These are phyloP conservation scores for Arachnomyces sp. DNA, from an alignment of 2,329 filamentous ascomycete genomes.

Conservation along the genomic window DNA sequence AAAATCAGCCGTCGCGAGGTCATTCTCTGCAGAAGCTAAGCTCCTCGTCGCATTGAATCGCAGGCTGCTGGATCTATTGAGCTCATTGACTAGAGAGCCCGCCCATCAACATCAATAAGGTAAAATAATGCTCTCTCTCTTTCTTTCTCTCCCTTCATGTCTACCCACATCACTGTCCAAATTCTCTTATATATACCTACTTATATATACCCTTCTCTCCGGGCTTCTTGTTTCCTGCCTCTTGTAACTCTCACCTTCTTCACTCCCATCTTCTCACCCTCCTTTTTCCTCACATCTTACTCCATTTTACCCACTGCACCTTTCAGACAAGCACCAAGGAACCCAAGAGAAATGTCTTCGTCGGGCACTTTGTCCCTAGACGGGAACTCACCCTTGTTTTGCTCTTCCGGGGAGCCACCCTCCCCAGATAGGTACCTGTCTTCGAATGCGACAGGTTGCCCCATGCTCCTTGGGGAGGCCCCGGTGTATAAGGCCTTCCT, in stretches of 20 bases:
- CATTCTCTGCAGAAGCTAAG: too few relatives aligned
- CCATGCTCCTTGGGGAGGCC: too few relatives aligned
- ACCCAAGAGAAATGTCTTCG: neutral
- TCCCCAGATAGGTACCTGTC: too few relatives aligned
- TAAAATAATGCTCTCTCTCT: slow-evolving; percentile 1
- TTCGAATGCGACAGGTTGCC: too few relatives aligned
- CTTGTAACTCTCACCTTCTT: slow-evolving; percentile 3
- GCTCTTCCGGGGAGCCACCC: too few relatives aligned
- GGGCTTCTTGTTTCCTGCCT: slow-evolving; percentile 3
- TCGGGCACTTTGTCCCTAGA: slow-evolving; percentile 1
- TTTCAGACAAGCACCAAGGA: too few relatives aligned
- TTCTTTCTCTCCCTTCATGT: slow-evolving; percentile 1
- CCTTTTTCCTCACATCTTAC: slow-evolving; percentile 5
- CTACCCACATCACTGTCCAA: slow-evolving; percentile 1
- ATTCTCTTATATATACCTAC: neutral
- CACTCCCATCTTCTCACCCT: slow-evolving; percentile 4
- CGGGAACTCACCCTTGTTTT: slow-evolving; percentile 12
- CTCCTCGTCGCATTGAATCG: too few relatives aligned
- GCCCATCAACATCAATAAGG: too few relatives aligned
- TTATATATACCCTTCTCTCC: slow-evolving; percentile 3
- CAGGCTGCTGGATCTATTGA: too few relatives aligned
- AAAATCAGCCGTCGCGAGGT: too few relatives aligned
- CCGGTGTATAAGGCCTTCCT: too few relatives aligned
- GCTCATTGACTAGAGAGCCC: too few relatives aligned
- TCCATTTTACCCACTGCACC: neutral